Base-by-base conservation (phyloP, 2,329 filamentous ascomycete species). In the Diaporthe australafricana region DNA sequence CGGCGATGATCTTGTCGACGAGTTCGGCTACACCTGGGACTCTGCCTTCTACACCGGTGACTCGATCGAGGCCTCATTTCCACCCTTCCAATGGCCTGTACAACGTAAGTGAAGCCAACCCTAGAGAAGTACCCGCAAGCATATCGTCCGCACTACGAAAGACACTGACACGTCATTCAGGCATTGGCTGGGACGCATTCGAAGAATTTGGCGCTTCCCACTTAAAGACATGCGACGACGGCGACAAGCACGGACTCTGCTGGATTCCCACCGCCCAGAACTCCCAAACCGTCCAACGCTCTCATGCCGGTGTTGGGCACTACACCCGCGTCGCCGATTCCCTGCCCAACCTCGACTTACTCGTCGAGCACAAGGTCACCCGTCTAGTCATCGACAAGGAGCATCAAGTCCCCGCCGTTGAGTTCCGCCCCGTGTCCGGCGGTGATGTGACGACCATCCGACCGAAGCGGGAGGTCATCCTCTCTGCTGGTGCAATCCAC, bases 401-500 rank as follows among this genome's bases (percentile, higher is more conserved):
- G 9, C 16, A 62, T 8, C 38, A 45, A 45, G 56, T 62, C 25
- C 56, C 56, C 9, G 38, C 38, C 40, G 25, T 62, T 45, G 56
- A 45, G 40, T 30, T 62, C 56, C 56, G 56, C 5, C 38, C 56
- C 11, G 25, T 62, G 17, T 32, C 56, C 17, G 56, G 56, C 17
- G 40, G 56, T 14, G 56, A 45, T 32, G 25, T 47, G 25, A 62
- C 11, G 25, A 62, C 25, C 38, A 62, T 62, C 25, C 40, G 56
- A 1, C 56, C 68, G 3, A 70, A 45, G 56, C 73, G 71, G 32
- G 79, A 81, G 69, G 78, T 81, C 2, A 80, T 82, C 55, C 55
- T 82, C 6, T 75, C 77, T 8, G 79, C 75, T 3, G 80, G 80
- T 8, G 65, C 77, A 8, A 76, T 79, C 62, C 77, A 80, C 52